Evolutionary conservation across 164 flowering plant genomes (phyloP), one percentile per base, ranked within the genome.

Genomic region (Chimonanthus salicifolius): DNA sequence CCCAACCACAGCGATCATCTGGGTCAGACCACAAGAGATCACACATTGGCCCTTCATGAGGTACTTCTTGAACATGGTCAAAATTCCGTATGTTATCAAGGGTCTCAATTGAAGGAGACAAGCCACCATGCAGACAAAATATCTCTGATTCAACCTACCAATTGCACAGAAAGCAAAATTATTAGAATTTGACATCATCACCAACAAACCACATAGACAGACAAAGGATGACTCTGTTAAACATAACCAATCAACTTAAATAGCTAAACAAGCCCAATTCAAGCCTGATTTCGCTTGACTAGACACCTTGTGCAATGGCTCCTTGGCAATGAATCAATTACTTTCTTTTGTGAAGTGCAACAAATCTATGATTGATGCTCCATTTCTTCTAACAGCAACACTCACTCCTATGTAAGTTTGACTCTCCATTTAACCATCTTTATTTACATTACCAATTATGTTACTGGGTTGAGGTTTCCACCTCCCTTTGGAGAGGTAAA

Each of bases 1-100:
- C 98, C 98, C 98, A 94, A 68, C 98, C 98, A 83, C 98, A 91
- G 4, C 97, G 94, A 76, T 94, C 98, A 85, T 94, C 98, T 21
- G 98, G 98, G 70, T 94, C 98, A 74, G 98, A 94, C 98, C 97
- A 94, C 50, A 94, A 82, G 45, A 94, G 91, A 81, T 94, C 98
- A 77, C 97, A 94, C 98, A 94, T 94, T 33, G 98, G 91, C 11
- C 98, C 98, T 78, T 91, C 94, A 76, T 92, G 98, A 51, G 98
- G 98, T 72, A 93, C 98, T 83, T 93, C 98, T 90, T 93, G 98
- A 76, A 94, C 98, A 73, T 94, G 94, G 50, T 92, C 98, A 81
- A 93, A 91, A 79, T 91, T 93, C 3, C 97, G 82, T 46, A 91
- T 89, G 84, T 89, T 90, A 73, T 93, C 97, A 54, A 93, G 92